Base-by-base conservation (phyloP, 176 grass and related monocot genomes). In the sorghum (Sorghum bicolor) region DNA sequence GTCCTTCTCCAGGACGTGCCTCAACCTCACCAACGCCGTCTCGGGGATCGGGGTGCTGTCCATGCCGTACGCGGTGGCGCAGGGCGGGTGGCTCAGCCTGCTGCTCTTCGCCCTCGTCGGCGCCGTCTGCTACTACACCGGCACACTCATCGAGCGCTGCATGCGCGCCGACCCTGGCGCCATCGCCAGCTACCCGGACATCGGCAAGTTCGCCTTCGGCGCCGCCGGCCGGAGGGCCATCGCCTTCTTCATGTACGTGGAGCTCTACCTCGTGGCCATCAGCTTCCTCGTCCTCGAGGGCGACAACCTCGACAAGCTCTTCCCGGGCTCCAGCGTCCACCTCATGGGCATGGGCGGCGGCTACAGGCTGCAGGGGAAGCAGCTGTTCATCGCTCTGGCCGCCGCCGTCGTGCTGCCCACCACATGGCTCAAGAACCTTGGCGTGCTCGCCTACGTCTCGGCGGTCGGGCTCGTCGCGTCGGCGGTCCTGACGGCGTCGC, bases 31-130 rank as follows among this genome's bases (percentile, higher is more conserved):
- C 28, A 67, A 68, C 6, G 40, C 26, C 31, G 30, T 26, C 15
- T 36, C 5, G 69, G 89, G 92, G 83, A 58, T 94, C 6, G 92
- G 92, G 15, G 72, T 91, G 32, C 61, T 94, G 2, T 94, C 92
- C 52, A 79, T 91, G 74, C 83, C 92, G 14, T 91, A 91, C 53
- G 88, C 88, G 12, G 28, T 94, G 33, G 79, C 92, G 6, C 79
- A 89, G 70, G 92, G 89, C 62, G 89, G 89, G 40, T 94, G 92
- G 92, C 75, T 94, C 20, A 94, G 92, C 80, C 60, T 94, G 10
- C 45, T 6, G 31, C 86, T 94, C 32, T 91, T 94, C 69, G 41
- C 70, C 10, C 34, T 86, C 41, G 83, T 91, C 41, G 92, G 86
- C 57, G 50, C 75, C 33, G 12, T 94, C 57, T 94, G 92, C 75